A percentile compares a stretch with the other conserved stretches of the same genome.
phyloP scores from a whole-genome alignment of 257 asterid species.

The Fraxinus americana region DNA sequence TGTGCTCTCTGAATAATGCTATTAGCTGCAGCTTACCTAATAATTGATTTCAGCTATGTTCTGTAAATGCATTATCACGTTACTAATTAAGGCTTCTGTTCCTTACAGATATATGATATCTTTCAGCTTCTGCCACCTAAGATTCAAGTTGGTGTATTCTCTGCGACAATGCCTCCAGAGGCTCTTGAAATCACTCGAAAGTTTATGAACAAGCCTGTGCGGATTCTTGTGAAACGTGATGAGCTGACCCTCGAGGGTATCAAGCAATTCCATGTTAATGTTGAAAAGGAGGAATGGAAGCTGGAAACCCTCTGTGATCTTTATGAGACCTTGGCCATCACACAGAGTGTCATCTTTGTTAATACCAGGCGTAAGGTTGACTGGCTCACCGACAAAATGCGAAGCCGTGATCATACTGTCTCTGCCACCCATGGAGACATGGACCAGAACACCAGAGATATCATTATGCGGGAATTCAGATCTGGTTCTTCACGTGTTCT shows the following conservation, averaged over 20 bases:
- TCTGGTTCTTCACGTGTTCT: conserved; percentile 65
- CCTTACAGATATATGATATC: conserved; percentile 48
- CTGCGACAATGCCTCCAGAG: conserved; percentile 61
- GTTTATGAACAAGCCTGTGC: conserved; percentile 63
- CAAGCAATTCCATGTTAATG: conserved; percentile 53
- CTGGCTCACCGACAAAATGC: conserved; percentile 64
- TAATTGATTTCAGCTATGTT: background rate
- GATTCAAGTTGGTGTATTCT: conserved; percentile 67
- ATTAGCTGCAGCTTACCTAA: conserved; percentile 1
- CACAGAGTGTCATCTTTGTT: conserved; percentile 64
- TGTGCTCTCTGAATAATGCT: background rate
- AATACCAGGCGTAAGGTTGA: conserved; percentile 69
- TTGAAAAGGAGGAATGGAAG: conserved; percentile 57
- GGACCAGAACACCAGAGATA: conserved; percentile 66
- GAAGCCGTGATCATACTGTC: conserved; percentile 56
- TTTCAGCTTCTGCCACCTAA: conserved; percentile 63
- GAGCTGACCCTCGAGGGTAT: conserved; percentile 60
- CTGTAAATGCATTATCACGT: background rate
- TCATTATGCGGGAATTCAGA: conserved; percentile 63
- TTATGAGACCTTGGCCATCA: conserved; percentile 52
- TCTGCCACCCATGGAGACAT: conserved; percentile 63
- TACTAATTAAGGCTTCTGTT: background rate
- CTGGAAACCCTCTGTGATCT: conserved; percentile 59
- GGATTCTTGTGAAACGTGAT: conserved; percentile 63
- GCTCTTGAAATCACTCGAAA: conserved; percentile 69